Evolutionary conservation across 164 flowering plant species (phyloP).

Genomic region (Macadamia tetraphylla): DNA sequence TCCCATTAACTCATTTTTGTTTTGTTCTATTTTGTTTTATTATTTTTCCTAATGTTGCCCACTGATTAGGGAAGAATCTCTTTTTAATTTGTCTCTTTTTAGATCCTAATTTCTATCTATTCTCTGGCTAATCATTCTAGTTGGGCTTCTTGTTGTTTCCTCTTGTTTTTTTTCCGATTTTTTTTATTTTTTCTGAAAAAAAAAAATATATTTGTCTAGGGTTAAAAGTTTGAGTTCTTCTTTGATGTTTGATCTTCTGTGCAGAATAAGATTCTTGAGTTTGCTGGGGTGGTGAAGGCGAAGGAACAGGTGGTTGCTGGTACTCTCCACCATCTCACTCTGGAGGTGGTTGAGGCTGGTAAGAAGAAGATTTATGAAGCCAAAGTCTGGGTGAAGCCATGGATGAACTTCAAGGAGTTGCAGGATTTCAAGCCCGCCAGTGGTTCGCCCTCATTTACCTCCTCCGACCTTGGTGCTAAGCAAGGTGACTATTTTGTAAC

Average conservation of each 20-base stretch:
- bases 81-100: too few relatives aligned
- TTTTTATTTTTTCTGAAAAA: too few relatives aligned
- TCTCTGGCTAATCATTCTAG: too few relatives aligned
- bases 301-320: conserved; percentile 76
- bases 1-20: too few relatives aligned
- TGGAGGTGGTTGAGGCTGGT: conserved; percentile 67
- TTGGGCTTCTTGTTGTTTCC: too few relatives aligned
- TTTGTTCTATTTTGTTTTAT: too few relatives aligned
- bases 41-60: too few relatives aligned
- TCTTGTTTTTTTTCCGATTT: too few relatives aligned
- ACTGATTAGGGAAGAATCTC: too few relatives aligned
- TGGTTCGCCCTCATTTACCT: conserved; percentile 37
- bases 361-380: conserved; percentile 68
- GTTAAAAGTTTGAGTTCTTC: too few relatives aligned
- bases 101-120: too few relatives aligned
- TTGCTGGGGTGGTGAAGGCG: conserved; percentile 60
- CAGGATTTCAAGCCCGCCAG: conserved; percentile 63
- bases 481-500: conserved; percentile 30
- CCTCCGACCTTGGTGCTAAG: conserved; percentile 58
- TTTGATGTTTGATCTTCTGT: neutral
- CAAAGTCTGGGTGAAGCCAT: conserved; percentile 75
- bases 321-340: conserved; percentile 53
- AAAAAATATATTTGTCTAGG: too few relatives aligned
- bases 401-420: conserved; percentile 73
- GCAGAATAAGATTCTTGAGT: conserved; percentile 61